Conservation (phyloP, 116 monocot species). For the Posidonia oceanica region DNA sequence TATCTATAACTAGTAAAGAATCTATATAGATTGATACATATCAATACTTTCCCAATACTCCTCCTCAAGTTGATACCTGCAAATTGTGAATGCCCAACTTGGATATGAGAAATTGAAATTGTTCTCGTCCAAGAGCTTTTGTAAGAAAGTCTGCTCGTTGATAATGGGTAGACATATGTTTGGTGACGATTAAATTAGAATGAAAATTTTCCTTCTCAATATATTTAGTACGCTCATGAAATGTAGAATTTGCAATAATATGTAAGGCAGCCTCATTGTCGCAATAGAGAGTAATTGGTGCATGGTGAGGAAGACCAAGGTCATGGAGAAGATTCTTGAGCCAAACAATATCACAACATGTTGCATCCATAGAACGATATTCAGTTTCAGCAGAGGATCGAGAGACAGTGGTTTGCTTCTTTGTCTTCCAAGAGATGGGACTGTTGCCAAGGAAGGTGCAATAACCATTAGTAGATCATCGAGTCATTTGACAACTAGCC, state of each 20-base stretch:
- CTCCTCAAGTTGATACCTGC: background rate
- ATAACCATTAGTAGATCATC: background rate
- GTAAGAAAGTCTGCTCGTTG: background rate
- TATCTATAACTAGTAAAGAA: no score
- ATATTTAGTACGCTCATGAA: conserved; percentile 4
- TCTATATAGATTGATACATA: no score
- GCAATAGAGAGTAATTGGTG: background rate
- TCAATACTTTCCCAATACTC: background rate
- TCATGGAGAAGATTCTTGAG: background rate
- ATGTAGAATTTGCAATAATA: background rate
- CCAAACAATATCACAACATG: background rate
- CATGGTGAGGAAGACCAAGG: background rate
- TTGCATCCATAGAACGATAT: background rate
- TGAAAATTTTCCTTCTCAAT: background rate
- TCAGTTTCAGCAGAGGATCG: conserved; percentile 6
- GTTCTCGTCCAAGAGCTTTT: background rate
- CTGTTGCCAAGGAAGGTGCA: background rate
- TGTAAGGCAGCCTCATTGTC: background rate
- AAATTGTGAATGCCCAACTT: conserved; percentile 3
- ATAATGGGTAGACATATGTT: background rate
- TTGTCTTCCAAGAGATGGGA: conserved; percentile 5
- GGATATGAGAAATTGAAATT: background rate
- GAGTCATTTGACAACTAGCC: background rate
- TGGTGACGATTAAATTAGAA: background rate
- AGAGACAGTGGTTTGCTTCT: conserved; percentile 7